Evolutionary conservation across 257 asterid species (phyloP).

Genomic region (Salvia splendens): DNA sequence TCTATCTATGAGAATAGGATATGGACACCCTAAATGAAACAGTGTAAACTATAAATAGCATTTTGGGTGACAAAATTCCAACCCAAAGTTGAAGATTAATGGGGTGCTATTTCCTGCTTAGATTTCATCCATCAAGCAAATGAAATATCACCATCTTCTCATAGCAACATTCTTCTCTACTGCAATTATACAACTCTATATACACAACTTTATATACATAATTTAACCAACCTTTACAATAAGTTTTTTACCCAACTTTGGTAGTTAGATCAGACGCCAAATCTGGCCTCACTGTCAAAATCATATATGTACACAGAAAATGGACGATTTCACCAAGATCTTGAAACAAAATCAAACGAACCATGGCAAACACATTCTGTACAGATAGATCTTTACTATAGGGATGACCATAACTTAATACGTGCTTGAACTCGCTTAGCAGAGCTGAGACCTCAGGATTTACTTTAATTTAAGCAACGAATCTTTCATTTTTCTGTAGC

Average conservation of each 20-base stretch:
- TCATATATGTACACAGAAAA: constrained; percentile 31
- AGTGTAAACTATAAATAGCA: no score
- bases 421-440: not conserved
- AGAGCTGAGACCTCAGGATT: constrained; percentile 25
- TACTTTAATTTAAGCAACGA: constrained; percentile 46
- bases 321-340: constrained; percentile 6
- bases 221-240: constrained; percentile 18
- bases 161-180: no score
- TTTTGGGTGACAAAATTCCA: no score
- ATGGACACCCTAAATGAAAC: no score
- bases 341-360: not conserved
- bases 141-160: no score
- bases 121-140: no score
- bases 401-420: constrained; percentile 7
- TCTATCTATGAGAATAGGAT: no score
- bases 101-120: no score
- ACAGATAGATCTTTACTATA: constrained; percentile 24
- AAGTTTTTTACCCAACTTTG: constrained; percentile 20
- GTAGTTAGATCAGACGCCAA: constrained; percentile 25
- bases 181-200: constrained; percentile 16
- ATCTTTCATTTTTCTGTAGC: constrained; percentile 51
- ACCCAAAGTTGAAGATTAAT: no score
- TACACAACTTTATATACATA: constrained; percentile 20
- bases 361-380: constrained; percentile 18
- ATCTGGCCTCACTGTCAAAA: constrained; percentile 33